Percentiles rank a stretch among this genome's conserved stretches.
phyloP scores from a whole-genome alignment of 768 basidiomycete genomes.

The Leccinum subtestaceum region DNA sequence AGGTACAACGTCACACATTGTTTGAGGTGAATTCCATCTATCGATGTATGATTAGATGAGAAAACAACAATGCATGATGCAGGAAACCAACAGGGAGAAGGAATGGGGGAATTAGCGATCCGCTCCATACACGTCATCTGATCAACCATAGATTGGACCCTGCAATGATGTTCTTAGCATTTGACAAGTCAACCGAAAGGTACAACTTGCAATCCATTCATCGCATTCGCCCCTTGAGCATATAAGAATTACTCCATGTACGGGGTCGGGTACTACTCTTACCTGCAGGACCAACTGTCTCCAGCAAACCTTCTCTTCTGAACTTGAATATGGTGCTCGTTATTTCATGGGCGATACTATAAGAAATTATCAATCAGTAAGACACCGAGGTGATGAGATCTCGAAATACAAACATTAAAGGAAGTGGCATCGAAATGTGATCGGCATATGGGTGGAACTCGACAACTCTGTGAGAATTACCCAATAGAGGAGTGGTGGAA shows the following conservation, averaged over 20 bases:
- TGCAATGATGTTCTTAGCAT: conserved; percentile 29
- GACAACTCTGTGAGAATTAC: conserved; percentile 50
- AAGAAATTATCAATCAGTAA: neutral
- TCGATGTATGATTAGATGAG: conserved; percentile 13
- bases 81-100: conserved; percentile 57
- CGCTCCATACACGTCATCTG: conserved; percentile 86
- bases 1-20: conserved; percentile 95
- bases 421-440: conserved; percentile 70
- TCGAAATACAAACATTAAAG: conserved; percentile 59
- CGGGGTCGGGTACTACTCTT: conserved; percentile 14
- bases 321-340: conserved; percentile 66
- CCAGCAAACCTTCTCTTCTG: conserved; percentile 77
- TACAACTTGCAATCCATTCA: conserved; percentile 58
- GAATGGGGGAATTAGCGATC: conserved; percentile 85
- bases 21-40: conserved; percentile 87
- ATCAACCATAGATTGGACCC: conserved; percentile 79
- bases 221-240: conserved; percentile 64
- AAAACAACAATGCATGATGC: neutral
- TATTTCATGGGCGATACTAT: conserved; percentile 81
- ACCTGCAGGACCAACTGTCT: conserved; percentile 89
- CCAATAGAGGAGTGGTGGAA: conserved; percentile 61
- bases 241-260: neutral
- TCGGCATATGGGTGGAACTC: conserved; percentile 60
- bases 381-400: neutral
- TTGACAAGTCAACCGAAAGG: neutral